Percentiles rank a stretch among this genome's conserved stretches.
phyloP scores from a whole-genome alignment of 805 yeast genomes.

The Kodamaea neixiangensis region DNA sequence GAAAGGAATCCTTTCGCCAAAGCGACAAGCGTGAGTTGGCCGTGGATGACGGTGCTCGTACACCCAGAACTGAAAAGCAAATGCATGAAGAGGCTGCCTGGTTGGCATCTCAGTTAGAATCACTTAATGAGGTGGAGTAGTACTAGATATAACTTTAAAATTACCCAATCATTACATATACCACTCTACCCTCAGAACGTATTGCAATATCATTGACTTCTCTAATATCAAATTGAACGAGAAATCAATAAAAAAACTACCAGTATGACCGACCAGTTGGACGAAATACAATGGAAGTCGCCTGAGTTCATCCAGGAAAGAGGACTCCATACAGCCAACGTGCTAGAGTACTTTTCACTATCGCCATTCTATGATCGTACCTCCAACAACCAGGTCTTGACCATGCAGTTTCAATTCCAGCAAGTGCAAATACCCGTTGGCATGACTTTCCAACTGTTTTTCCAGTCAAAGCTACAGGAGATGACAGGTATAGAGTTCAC shows the following conservation, averaged over 20 bases:
- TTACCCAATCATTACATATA: neutral
- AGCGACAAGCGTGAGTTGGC: conserved; percentile 19
- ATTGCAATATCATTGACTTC: too few relatives aligned
- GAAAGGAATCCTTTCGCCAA: conserved; percentile 21
- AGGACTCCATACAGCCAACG: conserved; percentile 86
- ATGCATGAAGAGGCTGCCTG: conserved; percentile 74
- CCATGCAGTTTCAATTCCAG: conserved; percentile 92
- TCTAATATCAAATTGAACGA: too few relatives aligned
- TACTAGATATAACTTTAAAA: neutral
- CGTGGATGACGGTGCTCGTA: conserved; percentile 52
- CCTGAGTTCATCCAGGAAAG: conserved; percentile 96
- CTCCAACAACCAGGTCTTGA: conserved; percentile 89
- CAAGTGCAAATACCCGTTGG: conserved; percentile 34
- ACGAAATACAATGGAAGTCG: conserved; percentile 94
- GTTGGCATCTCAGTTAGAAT: conserved; percentile 38
- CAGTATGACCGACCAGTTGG: conserved; percentile 48
- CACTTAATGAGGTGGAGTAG: neutral
- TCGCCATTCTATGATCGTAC: conserved; percentile 95
- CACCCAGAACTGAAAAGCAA: conserved; percentile 55
- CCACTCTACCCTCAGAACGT: neutral
- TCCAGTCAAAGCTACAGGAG: conserved; percentile 62
- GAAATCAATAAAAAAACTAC: neutral
- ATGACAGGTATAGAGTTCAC: conserved; percentile 88
- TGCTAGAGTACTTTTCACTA: conserved; percentile 87
- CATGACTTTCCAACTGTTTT: conserved; percentile 36